Conservation (phyloP, 352 stramenopile species). For the Saprolegnia parasitica region DNA sequence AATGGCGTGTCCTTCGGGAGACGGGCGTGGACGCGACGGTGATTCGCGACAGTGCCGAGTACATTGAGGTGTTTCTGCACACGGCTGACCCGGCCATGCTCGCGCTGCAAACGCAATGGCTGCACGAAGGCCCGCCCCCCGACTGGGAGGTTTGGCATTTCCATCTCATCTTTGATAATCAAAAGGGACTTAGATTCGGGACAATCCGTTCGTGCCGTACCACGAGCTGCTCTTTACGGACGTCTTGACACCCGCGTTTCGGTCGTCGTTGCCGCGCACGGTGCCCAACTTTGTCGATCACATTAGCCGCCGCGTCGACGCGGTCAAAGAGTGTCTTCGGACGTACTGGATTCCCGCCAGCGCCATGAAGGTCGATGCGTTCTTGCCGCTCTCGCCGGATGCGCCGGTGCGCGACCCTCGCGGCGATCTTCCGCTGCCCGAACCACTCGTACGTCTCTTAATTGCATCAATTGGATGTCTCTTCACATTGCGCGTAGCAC, state of each 20-base stretch:
- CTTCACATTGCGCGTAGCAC: neutral
- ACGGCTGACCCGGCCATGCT: constrained; percentile 74
- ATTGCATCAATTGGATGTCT: neutral
- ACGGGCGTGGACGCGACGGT: constrained; percentile 57
- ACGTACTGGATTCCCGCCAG: constrained; percentile 75
- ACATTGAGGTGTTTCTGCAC: constrained; percentile 48
- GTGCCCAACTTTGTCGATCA: constrained; percentile 84
- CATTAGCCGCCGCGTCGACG: constrained; percentile 64
- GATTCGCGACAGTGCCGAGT: constrained; percentile 36
- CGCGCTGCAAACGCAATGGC: constrained; percentile 86
- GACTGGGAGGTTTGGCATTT: constrained; percentile 59
- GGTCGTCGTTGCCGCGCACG: constrained; percentile 59
- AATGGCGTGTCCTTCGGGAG: constrained; percentile 76
- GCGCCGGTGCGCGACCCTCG: neutral
- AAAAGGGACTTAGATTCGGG: constrained; percentile 17
- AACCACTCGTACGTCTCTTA: neutral
- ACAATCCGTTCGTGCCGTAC: constrained; percentile 40
- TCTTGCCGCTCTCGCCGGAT: constrained; percentile 3
- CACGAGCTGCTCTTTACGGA: constrained; percentile 81
- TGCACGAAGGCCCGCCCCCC: constrained; percentile 55
- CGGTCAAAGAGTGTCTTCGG: constrained; percentile 81
- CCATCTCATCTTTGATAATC: neutral
- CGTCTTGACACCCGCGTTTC: constrained; percentile 59
- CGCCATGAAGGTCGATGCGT: constrained; percentile 37
- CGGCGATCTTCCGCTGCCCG: neutral